Base-by-base conservation (phyloP, 352 stramenopile genomes). In the Plasmopara muralis region DNA sequence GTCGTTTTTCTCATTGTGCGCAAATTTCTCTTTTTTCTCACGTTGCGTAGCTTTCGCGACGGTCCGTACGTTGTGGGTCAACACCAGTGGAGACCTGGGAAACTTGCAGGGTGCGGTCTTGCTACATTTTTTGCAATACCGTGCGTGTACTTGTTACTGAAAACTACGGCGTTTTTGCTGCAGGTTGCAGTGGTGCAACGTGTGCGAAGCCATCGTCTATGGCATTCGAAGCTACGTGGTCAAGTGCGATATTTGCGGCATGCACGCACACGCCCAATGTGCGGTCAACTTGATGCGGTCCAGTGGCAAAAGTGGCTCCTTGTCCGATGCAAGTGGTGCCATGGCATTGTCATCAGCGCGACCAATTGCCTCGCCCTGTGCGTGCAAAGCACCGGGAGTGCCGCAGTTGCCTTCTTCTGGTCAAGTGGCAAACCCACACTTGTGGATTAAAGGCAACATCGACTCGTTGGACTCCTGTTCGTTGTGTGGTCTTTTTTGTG, bases 181-280 rank as follows among this genome's bases (percentile, higher is more conserved):
- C 49, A 85, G 76, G 1, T 74, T 77, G 20, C 71, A 88, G 54
- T 89, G 81, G 81, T 91, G 81, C 61, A 91, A 91, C 30, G 70
- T 89, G 50, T 91, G 81, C 60, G 68, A 89, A 42, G 70, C 69
- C 16, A 80, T 86, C 44, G 77, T 89, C 54, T 88, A 89, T 56
- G 78, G 81, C 46, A 91, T 91, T 60, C 78, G 81, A 57, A 91
- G 81, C 60, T 89, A 91, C 55, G 81, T 91, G 16, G 81, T 89
- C 52, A 89, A 70, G 55, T 91, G 81, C 58, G 81, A 91, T 45
- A 82, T 91, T 56, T 91, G 81, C 61, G 78, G 81, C 43, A 91
- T 89, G 75, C 86, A 80, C 50, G 81, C 81, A 13, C 81, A 89
- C 55, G 81, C 76, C 6, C 78, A 86, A 47, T 91, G 81, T 49